phyloP scores from a whole-genome alignment of 163 green algal genomes.

The Volvox carteri region DNA sequence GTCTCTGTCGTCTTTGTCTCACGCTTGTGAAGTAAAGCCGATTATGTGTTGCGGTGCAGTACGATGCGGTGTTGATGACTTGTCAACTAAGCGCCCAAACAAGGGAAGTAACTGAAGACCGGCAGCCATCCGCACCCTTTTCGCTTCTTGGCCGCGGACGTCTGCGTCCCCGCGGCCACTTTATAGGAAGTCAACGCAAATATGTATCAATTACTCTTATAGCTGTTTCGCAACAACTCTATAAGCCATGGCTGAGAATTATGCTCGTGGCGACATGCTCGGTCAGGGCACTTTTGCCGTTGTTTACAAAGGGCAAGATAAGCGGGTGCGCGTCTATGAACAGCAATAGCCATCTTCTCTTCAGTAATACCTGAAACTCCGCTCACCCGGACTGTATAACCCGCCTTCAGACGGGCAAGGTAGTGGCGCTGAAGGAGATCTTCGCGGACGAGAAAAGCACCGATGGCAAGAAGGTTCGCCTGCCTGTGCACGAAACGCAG shows the following conservation, averaged over 20 bases:
- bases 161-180: neutral
- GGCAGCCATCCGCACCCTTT: too few species aligned
- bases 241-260: slow-evolving; percentile 52
- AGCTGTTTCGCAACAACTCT: too few species aligned
- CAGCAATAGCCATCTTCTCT: neutral
- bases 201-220: too few species aligned
- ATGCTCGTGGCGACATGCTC: slow-evolving; percentile 22
- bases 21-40: too few species aligned
- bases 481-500: too few species aligned
- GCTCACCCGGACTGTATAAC: neutral
- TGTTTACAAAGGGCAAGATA: slow-evolving; percentile 43
- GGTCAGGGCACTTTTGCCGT: slow-evolving; percentile 52
- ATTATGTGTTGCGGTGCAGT: too few species aligned
- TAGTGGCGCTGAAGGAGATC: slow-evolving; percentile 46
- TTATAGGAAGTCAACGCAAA: too few species aligned
- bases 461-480: slow-evolving; percentile 37
- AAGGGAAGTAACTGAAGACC: too few species aligned
- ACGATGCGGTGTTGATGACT: too few species aligned
- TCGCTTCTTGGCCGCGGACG: neutral
- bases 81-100: too few species aligned
- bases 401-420: slow-evolving; percentile 37
- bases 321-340: slow-evolving; percentile 6
- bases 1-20: too few species aligned
- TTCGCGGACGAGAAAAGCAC: slow-evolving; percentile 43
- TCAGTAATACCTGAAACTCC: neutral